These are phyloP conservation scores for Mytilinidion resinicola DNA, from an alignment of 495 filamentous ascomycete species.

Conservation along the genomic window DNA sequence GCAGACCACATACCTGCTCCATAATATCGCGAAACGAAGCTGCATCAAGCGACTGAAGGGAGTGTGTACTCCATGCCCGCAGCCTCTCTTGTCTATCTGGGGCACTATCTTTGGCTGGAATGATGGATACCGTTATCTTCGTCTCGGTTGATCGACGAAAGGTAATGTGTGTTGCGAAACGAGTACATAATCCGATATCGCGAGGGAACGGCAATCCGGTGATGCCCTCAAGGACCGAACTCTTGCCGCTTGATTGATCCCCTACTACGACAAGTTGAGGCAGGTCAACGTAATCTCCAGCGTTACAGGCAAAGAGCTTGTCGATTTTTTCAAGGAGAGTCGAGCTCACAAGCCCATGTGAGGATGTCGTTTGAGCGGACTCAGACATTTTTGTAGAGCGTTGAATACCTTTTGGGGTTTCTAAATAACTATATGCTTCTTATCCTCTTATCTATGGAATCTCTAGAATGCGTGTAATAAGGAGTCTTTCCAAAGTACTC, in stretches of 20 bases:
- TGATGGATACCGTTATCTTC: conserved; percentile 42
- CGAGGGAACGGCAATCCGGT: conserved; percentile 38
- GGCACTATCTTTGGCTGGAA: conserved; percentile 35
- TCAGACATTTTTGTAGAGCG: too few relatives aligned
- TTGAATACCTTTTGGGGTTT: too few relatives aligned
- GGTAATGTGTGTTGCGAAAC: conserved; percentile 54
- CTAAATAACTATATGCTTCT: too few relatives aligned
- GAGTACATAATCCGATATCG: conserved; percentile 43
- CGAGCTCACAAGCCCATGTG: conserved; percentile 37
- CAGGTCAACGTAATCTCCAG: conserved; percentile 21
- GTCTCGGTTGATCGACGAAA: conserved; percentile 39
- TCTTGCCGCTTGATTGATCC: conserved; percentile 42
- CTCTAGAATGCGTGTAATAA: too few relatives aligned
- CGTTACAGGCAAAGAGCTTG: conserved; percentile 28
- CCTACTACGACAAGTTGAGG: conserved; percentile 30
- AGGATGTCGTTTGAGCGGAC: too few relatives aligned
- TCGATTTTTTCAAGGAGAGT: conserved; percentile 42
- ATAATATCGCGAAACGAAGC: conserved; percentile 29
- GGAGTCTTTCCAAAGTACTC: too few relatives aligned
- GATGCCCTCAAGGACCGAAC: conserved; percentile 44
- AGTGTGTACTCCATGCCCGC: conserved; percentile 11
- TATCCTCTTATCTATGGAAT: too few relatives aligned
- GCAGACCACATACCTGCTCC: conserved; percentile 33
- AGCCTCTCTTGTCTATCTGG: conserved; percentile 22
- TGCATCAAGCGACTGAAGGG: conserved; percentile 15